Base-by-base conservation (phyloP, 1,284 basidiomycete genomes). In the Chalciporus sp. region DNA sequence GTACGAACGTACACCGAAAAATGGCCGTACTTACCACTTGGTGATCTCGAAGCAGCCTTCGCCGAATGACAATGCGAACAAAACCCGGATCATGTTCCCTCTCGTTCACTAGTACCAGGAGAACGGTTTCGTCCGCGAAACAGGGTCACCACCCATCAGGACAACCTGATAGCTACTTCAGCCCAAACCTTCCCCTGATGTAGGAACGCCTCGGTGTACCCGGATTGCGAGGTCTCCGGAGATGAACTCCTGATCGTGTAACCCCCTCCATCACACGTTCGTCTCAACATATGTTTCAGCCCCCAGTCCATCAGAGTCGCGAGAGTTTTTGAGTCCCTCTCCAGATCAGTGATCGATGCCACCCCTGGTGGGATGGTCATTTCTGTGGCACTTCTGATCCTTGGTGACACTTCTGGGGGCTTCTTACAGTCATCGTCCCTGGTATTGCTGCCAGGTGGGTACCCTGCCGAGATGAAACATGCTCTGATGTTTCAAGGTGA, bases 161-260 rank as follows among this genome's bases (percentile, higher is more conserved):
- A 60, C 46, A 68, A 23, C 9, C 27, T 44, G 44, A 56, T 68
- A 62, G 59, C 67, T 61, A 51, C 59, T 68, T 69, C 64, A 53
- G 54, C 61, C 49, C 35, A 31, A 45, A 17, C 44, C 27, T 7
- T n/a, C 60, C 56, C 59, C 55, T 53, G 53, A 35, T 29, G 52
- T 56, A 66, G 65, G 64, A 69, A 66, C 64, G 48, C 64, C 67
- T 66, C 67, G 67, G 64, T 56, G 47, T 46, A 51, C 40, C 29
- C 67, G 64, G 67, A 57, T 50, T 50, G 62, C 67, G 64, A 55
- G 46, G 51, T 46, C n/a, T 61, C 48, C 64, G 64, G 64, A 66
- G 55, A 66, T 69, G 65, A 66, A 68, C 47, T 27, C 47, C 52
- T 26, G 26, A 52, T 49, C 52, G 52, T 62, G 55, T 48, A 57